A percentile compares a stretch with the other conserved stretches of the same genome.
Conservation (phyloP, 2,329 filamentous ascomycete genomes). For the Colletotrichum nymphaeae region DNA sequence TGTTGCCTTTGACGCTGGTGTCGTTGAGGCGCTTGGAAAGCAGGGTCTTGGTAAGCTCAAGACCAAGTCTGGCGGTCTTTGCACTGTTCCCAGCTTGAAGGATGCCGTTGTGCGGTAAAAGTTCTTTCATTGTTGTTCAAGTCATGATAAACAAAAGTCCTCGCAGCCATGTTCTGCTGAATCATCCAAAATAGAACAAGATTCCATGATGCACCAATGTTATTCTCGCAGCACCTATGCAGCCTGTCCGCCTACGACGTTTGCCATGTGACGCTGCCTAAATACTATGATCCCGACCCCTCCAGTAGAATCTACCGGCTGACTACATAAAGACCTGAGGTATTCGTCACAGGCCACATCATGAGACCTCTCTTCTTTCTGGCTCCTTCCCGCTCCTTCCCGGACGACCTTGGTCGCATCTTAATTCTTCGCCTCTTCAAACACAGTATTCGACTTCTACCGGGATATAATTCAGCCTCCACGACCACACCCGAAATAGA, state of each 20-base stretch:
- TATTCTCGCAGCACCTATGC: background rate
- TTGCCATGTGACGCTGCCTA: background rate
- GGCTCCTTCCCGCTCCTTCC: background rate
- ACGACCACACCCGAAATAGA: background rate
- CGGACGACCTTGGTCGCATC: too few relatives aligned
- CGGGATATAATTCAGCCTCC: background rate
- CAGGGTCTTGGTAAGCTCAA: constrained; percentile 76
- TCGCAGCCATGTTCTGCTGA: background rate
- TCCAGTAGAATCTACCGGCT: background rate
- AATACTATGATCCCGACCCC: background rate
- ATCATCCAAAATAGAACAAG: background rate
- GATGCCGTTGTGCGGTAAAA: constrained; percentile 81
- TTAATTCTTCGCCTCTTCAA: background rate
- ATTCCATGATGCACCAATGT: background rate
- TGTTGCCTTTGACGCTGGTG: constrained; percentile 86
- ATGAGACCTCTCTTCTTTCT: background rate
- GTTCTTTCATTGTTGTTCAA: background rate
- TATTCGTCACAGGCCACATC: background rate
- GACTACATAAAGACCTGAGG: background rate
- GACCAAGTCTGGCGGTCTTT: constrained; percentile 81
- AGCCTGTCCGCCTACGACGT: background rate
- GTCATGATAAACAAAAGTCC: constrained; percentile 18
- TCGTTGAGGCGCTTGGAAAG: constrained; percentile 81
- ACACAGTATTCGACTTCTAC: background rate
- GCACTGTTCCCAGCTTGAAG: constrained; percentile 84